A percentile compares a stretch with the other conserved stretches of the same genome.
These are phyloP conservation scores for Uronychia binucleata DNA, from an alignment of 73 alveolate genomes.

Conservation along the genomic window DNA sequence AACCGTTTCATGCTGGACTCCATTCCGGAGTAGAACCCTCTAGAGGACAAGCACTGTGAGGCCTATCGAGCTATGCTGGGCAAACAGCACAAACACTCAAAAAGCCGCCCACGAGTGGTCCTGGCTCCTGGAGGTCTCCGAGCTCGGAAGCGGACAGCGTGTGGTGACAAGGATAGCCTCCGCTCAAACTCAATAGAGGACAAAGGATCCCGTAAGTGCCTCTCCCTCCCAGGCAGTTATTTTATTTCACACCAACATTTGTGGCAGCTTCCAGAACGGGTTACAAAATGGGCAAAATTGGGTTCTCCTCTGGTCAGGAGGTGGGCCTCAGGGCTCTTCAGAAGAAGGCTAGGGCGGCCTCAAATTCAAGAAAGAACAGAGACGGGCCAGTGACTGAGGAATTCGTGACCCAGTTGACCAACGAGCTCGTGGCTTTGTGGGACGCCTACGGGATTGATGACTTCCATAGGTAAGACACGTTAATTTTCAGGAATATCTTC, in stretches of 20 bases:
- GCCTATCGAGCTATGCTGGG: not conserved
- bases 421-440: conserved; percentile 40
- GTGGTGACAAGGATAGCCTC: not conserved
- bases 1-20: not conserved
- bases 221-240: not conserved
- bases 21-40: conserved; percentile 4
- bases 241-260: not conserved
- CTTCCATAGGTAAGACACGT: conserved; percentile 18
- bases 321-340: not conserved
- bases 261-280: not conserved
- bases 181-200: conserved; percentile 5
- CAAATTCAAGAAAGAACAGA: conserved; percentile 11
- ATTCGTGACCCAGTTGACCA: conserved; percentile 12
- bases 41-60: not conserved
- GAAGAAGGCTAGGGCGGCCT: conserved; percentile 9
- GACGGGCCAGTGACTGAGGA: conserved; percentile 18
- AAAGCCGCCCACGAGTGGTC: not conserved
- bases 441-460: conserved; percentile 39
- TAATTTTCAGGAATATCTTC: conserved; percentile 9
- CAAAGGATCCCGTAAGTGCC: not conserved
- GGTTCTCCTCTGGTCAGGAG: not conserved
- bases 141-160: not conserved
- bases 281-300: not conserved
- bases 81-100: not conserved
- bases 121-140: not conserved